Evolutionary conservation across 2,329 filamentous ascomycete genomes (phyloP), one percentile per base, ranked within the genome.

Genomic region (Neonectria punicea): DNA sequence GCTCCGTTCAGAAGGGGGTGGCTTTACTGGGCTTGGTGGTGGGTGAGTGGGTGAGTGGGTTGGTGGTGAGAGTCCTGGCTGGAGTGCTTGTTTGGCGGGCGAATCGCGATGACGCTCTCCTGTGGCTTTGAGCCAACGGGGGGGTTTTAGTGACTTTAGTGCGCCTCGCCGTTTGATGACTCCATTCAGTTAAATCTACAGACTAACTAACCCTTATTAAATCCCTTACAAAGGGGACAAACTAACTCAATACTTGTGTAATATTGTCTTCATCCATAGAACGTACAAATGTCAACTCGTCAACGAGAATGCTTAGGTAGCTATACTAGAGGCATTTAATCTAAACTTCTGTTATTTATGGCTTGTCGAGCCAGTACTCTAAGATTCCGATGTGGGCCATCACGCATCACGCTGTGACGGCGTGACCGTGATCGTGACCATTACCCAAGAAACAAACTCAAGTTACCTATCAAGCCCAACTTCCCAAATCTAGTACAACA

Each of bases 151-250:
- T 14, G 22, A 16, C 14, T 18, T 44, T 18, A 56, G 25, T 34
- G 54, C 39, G 54, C 28, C 43, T 57, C 28, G 11, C 54, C 41
- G 41, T 57, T 57, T 36, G 39, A 43, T 36, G 30, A 8, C 32
- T 34, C 46, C 22, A 22, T 9, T 36, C 47, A 30, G 30, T 9
- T 30, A 5, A 25, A 25, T 25, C 22, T 22, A 22, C 22, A 25
- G 25, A 25, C 25, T 25, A 25, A 25, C 25, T 25, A 25, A 6
- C 25, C 25, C 25, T 5, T 25, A 25, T 25, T 25, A 30, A 30
- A 30, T 30, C 28, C 5, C 9, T 30, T 30, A 8, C 30, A 30
- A 50, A 9, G 14, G 9, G 25, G 16, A 10, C 3, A 8, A 8
- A 5, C n/a, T 11, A 50, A n/a, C 25, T 18, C 25, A 32, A 30